Conservation (phyloP, 106 monocot genomes). For the Iris macrosiphon region DNA sequence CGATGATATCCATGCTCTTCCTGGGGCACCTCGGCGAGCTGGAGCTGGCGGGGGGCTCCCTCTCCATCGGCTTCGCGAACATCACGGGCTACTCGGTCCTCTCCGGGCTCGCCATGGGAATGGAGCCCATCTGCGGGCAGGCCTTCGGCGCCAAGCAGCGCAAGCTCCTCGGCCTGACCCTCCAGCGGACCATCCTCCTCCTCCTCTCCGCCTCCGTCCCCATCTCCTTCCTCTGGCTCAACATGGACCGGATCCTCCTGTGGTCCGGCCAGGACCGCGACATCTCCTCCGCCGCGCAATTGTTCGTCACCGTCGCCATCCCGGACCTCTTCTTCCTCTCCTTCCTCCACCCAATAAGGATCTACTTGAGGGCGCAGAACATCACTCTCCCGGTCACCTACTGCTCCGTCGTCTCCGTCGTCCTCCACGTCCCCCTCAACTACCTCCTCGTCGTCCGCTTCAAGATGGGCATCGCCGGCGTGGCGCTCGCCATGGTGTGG, state of each 20-base stretch:
- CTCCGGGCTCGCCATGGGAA: conserved; percentile 86
- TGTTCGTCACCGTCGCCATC: conserved; percentile 47
- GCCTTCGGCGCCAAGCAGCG: conserved; percentile 79
- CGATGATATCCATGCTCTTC: conserved; percentile 96
- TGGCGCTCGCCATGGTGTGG: conserved; percentile 45
- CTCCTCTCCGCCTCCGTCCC: conserved; percentile 70
- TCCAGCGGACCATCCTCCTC: conserved; percentile 81
- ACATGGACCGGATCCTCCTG: conserved; percentile 48
- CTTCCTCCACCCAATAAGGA: conserved; percentile 67
- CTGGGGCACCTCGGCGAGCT: conserved; percentile 78
- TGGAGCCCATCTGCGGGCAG: conserved; percentile 98
- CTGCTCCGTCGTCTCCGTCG: conserved; percentile 56
- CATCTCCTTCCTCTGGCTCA: conserved; percentile 77
- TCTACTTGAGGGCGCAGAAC: conserved; percentile 68
- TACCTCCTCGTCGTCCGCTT: conserved; percentile 58
- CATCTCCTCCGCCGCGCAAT: conserved; percentile 41
- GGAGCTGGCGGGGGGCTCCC: conserved; percentile 80
- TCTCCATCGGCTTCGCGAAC: conserved; percentile 88
- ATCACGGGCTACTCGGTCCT: conserved; percentile 97
- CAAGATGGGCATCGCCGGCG: conserved; percentile 36
- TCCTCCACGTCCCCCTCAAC: conserved; percentile 64
- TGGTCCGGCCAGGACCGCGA: conserved; percentile 51
- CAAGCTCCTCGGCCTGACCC: conserved; percentile 64
- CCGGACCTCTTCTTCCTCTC: conserved; percentile 85
- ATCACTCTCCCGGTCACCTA: conserved; percentile 67